These are phyloP conservation scores for Aquilaria sinensis DNA, from an alignment of 345 rosid genomes.

Conservation along the genomic window DNA sequence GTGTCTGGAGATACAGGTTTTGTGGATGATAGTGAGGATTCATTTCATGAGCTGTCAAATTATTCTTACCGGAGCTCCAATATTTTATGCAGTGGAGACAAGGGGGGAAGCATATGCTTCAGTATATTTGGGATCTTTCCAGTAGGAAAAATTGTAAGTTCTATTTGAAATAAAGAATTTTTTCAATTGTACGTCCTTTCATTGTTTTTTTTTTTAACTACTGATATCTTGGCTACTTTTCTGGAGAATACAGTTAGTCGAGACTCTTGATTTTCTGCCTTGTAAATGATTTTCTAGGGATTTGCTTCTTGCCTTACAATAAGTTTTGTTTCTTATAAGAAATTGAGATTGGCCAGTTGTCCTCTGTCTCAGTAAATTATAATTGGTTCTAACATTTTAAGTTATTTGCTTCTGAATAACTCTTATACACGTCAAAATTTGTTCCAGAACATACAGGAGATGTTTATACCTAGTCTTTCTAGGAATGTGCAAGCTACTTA, in stretches of 20 bases:
- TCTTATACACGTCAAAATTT: slow-evolving; percentile 16
- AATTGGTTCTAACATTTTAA: slow-evolving; percentile 4
- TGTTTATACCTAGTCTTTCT: slow-evolving; percentile 37
- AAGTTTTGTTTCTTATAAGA: neutral
- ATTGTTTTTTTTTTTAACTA: no score
- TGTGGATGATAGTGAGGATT: slow-evolving; percentile 80
- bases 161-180: neutral
- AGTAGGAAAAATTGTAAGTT: slow-evolving; percentile 83
- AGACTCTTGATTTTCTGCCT: neutral
- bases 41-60: slow-evolving; percentile 67
- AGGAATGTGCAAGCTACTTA: slow-evolving; percentile 13
- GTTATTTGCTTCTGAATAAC: slow-evolving; percentile 8
- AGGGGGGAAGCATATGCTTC: slow-evolving; percentile 77
- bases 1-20: slow-evolving; percentile 78
- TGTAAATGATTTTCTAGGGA: neutral
- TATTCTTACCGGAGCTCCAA: slow-evolving; percentile 79
- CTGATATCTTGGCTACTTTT: no score
- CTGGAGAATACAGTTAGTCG: no score
- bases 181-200: no score
- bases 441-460: slow-evolving; percentile 69
- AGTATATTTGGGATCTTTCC: slow-evolving; percentile 93
- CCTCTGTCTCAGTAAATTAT: neutral
- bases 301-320: neutral
- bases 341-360: neutral
- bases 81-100: slow-evolving; percentile 83